phyloP scores from a whole-genome alignment of 2,329 filamentous ascomycete genomes.

The Coniochaeta hoffmannii region DNA sequence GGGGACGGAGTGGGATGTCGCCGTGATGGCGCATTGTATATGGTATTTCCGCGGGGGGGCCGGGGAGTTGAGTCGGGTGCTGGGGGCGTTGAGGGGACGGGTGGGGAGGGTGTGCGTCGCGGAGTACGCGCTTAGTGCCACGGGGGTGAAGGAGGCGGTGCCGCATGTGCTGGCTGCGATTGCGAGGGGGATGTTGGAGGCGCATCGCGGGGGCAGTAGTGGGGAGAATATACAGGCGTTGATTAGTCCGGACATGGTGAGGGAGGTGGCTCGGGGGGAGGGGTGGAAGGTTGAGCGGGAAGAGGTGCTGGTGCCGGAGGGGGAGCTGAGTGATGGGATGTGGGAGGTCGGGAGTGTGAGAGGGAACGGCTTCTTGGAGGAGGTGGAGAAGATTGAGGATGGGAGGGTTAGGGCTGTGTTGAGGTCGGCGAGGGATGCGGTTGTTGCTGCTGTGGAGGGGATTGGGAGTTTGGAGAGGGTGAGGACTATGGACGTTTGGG shows the following conservation, averaged over 20 bases:
- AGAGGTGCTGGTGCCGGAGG: slow-evolving; percentile 23
- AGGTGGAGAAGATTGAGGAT: slow-evolving; percentile 21
- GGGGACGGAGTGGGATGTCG: slow-evolving; percentile 30
- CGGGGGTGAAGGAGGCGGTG: slow-evolving; percentile 27
- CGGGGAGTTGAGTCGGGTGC: slow-evolving; percentile 25
- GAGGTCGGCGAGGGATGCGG: slow-evolving; percentile 23
- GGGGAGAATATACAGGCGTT: slow-evolving; percentile 39
- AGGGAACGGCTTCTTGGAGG: slow-evolving; percentile 20
- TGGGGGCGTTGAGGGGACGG: slow-evolving; percentile 25
- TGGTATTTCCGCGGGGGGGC: slow-evolving; percentile 43
- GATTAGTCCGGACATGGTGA: slow-evolving; percentile 33
- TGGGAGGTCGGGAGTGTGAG: slow-evolving; percentile 35
- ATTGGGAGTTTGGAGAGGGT: slow-evolving; percentile 21
- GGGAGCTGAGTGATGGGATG: slow-evolving; percentile 33
- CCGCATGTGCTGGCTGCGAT: slow-evolving; percentile 47
- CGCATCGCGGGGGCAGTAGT: slow-evolving; percentile 26
- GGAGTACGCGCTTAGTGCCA: slow-evolving; percentile 38
- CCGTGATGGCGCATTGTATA: slow-evolving; percentile 41
- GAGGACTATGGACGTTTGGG: slow-evolving; percentile 36
- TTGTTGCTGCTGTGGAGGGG: slow-evolving; percentile 19
- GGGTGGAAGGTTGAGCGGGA: slow-evolving; percentile 31
- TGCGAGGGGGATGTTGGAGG: slow-evolving; percentile 34
- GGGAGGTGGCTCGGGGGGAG: slow-evolving; percentile 21
- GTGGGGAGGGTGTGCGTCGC: slow-evolving; percentile 31
- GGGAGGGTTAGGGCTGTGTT: slow-evolving; percentile 21